Evolutionary conservation across 306 rosid genomes (phyloP).

Genomic region (Vigna nakashimae): DNA sequence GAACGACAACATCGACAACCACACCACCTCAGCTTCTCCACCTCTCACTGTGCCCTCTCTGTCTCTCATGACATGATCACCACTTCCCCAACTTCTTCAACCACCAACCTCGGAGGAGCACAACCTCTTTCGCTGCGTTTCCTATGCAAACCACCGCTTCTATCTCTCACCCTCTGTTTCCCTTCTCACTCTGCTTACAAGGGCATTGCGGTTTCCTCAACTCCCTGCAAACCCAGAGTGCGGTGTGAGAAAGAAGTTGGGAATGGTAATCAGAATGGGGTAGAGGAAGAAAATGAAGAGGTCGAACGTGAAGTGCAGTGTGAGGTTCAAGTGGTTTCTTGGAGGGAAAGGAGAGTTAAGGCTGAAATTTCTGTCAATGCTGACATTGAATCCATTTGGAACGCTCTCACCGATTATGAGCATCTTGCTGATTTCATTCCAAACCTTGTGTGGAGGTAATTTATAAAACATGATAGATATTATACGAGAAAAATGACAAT

Average conservation of each 20-base stretch:
- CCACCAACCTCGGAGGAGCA: conserved; percentile 45
- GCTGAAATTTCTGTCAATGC: conserved; percentile 69
- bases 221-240: conserved; percentile 51
- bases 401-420: conserved; percentile 91
- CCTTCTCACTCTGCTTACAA: conserved; percentile 36
- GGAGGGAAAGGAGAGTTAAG: conserved; percentile 85
- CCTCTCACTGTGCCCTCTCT: conserved; percentile 19
- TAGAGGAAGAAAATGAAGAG: conserved; percentile 22
- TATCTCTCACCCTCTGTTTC: conserved; percentile 37
- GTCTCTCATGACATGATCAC: conserved; percentile 54
- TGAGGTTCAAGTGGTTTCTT: conserved; percentile 80
- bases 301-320: conserved; percentile 65
- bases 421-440: conserved; percentile 91
- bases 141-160: conserved; percentile 35
- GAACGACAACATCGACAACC: not conserved
- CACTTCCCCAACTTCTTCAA: conserved; percentile 56
- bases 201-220: conserved; percentile 50
- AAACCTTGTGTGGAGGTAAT: conserved; percentile 86
- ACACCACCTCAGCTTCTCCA: not conserved
- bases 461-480: not conserved
- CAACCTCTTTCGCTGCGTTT: conserved; percentile 40
- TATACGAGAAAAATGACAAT: not conserved
- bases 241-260: conserved; percentile 31
- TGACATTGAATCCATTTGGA: conserved; percentile 76
- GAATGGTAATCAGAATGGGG: not conserved